Evolutionary conservation across 2,329 filamentous ascomycete genomes (phyloP).

Genomic region (Fusarium circinatum): DNA sequence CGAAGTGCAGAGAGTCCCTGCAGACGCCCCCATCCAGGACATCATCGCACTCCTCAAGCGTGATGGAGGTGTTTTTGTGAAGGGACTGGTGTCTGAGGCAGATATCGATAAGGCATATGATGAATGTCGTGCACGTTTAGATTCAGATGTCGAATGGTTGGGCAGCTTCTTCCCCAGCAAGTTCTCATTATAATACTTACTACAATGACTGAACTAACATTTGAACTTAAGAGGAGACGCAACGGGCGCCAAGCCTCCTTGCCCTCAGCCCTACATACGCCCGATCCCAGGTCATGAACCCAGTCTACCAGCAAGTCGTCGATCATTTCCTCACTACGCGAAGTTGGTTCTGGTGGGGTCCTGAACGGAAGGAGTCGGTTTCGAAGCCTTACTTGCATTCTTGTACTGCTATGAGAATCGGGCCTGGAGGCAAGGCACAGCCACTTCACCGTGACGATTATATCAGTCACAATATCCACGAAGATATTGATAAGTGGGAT

Average conservation of each 20-base stretch:
- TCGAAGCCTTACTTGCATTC: conserved; percentile 32
- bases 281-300: conserved; percentile 26
- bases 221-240: conserved; percentile 4
- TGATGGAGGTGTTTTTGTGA: conserved; percentile 2
- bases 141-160: background rate
- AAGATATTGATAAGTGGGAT: background rate
- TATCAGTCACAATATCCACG: conserved; percentile 20
- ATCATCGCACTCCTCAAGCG: conserved; percentile 9
- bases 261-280: conserved; percentile 27
- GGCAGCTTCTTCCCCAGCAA: conserved; percentile 11
- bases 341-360: conserved; percentile 31
- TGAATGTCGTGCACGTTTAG: background rate
- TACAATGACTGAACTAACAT: background rate
- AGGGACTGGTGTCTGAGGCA: background rate
- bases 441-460: conserved; percentile 35
- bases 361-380: conserved; percentile 21
- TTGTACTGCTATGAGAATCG: conserved; percentile 24
- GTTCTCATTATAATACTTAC: background rate
- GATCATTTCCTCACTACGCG: conserved; percentile 31
- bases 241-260: conserved; percentile 19
- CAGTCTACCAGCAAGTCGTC: conserved; percentile 18
- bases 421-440: conserved; percentile 24
- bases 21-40: background rate
- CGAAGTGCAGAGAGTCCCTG: background rate
- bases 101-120: background rate